Conservation (phyloP, 2,329 filamentous ascomycete genomes). For the Tolypocladium album region DNA sequence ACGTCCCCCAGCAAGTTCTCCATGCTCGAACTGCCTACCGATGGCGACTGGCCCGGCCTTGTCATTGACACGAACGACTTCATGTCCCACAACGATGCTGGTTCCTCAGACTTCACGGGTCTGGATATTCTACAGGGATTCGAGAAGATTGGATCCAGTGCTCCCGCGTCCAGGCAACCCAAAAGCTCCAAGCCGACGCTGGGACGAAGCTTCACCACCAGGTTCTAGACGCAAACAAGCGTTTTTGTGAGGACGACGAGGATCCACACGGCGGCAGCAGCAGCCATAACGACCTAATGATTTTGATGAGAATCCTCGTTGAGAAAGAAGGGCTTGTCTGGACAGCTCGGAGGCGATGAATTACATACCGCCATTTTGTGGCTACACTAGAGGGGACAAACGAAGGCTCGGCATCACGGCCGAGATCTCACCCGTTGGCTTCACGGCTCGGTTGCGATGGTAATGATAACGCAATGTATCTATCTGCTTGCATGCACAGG, state of each 20-base stretch:
- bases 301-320: conserved; percentile 5
- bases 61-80: conserved; percentile 28
- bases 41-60: conserved; percentile 27
- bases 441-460: conserved; percentile 19
- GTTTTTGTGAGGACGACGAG: background rate
- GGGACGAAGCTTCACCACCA: conserved; percentile 20
- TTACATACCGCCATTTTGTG: background rate
- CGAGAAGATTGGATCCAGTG: conserved; percentile 55
- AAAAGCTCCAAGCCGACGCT: conserved; percentile 16
- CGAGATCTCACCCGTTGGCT: conserved; percentile 13
- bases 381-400: background rate
- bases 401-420: background rate
- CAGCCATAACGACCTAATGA: conserved; percentile 11
- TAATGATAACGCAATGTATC: conserved; percentile 17
- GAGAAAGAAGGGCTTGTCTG: background rate
- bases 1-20: conserved; percentile 42
- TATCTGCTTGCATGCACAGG: conserved; percentile 8
- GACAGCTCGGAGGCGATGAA: background rate
- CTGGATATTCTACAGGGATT: conserved; percentile 69
- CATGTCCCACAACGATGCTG: conserved; percentile 33
- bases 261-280: background rate
- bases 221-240: conserved; percentile 14
- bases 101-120: conserved; percentile 44
- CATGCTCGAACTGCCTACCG: conserved; percentile 22
- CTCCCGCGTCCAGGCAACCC: conserved; percentile 18